Evolutionary conservation across 208 protist species (phyloP).

Genomic region (Tritrichomonas foetus): DNA sequence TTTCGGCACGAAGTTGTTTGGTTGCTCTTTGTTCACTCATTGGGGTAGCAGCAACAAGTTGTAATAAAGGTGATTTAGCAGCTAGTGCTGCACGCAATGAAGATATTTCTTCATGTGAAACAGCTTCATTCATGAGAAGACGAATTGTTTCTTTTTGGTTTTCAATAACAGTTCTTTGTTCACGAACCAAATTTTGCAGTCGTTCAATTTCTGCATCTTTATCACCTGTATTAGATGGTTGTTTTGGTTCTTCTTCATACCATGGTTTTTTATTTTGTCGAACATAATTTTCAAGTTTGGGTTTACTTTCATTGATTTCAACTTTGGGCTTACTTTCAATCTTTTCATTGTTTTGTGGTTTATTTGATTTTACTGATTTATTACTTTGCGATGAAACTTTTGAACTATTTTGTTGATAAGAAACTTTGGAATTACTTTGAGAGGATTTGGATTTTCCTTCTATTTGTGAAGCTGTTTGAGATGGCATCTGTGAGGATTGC

Average conservation of each 20-base stretch:
- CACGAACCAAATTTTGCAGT: neutral
- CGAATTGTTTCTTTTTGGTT: constrained; percentile 35
- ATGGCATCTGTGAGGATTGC: too few species aligned
- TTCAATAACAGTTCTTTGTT: neutral
- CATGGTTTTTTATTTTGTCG: neutral
- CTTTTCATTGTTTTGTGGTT: too few species aligned
- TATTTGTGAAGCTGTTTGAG: too few species aligned
- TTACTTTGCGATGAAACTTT: too few species aligned
- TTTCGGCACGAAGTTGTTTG: neutral
- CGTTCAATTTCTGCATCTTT: neutral
- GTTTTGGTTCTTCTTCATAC: neutral
- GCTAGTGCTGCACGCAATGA: neutral
- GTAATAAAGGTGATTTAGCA: neutral
- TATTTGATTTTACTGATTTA: too few species aligned
- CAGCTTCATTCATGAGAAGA: neutral
- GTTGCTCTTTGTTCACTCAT: neutral
- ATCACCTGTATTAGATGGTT: neutral
- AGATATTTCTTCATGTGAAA: constrained; percentile 16
- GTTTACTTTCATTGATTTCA: too few species aligned
- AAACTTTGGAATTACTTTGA: too few species aligned
- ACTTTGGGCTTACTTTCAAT: too few species aligned
- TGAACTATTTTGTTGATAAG: too few species aligned
- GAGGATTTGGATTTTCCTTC: too few species aligned
- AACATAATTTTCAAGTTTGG: neutral
- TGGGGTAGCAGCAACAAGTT: constrained; percentile 21